Evolutionary conservation across 192 early-diverging fungal species (phyloP), one percentile per base, ranked within the genome.

Genomic region (Powellomyces hirtus): DNA sequence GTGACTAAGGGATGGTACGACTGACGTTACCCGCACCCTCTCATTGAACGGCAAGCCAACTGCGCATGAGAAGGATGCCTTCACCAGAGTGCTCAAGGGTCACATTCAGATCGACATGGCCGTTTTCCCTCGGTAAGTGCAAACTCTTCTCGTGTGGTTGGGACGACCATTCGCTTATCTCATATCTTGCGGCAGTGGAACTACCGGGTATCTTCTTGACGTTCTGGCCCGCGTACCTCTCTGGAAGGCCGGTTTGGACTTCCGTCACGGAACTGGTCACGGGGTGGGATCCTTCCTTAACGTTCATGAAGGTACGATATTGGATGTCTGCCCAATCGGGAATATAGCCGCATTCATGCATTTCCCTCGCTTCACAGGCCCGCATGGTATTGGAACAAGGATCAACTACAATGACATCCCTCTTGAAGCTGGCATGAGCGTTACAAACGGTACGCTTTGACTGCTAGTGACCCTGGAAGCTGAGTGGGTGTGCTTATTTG

Each of bases 1-100:
- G n/a, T n/a, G n/a, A n/a, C n/a, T n/a, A n/a, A n/a, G n/a, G 22
- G 94, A 98, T 62, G 96, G 96, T 52, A 98, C 96, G 20, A 98
- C 96, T 1, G 97, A 99, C 77, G 88, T 91, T n/a, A 99, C 97
- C 3, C 90, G 97, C 55, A 99, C 97, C 0, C 70, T 89, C 22
- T 94, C 97, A 75, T 96, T 97, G 80, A 89, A 89, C 38, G 79
- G 82, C 34, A 56, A 56, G 53, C 95, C 95, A 22, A 88, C 88
- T 7, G 87, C 76, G 2, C 85, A 89, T 78, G 90, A 99, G 76
- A 92, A 89, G 76, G 89, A 94, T 58, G 91, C 91, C 74, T 97
- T 92, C 77, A 99, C 97, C 10, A 88, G 95, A n/a, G 97, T 99
- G 64, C 83, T 99, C 27, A 94, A 99, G 80, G 97, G 97, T 35